phyloP scores from a whole-genome alignment of 2,329 filamentous ascomycete species.

The Leptographium procerum region DNA sequence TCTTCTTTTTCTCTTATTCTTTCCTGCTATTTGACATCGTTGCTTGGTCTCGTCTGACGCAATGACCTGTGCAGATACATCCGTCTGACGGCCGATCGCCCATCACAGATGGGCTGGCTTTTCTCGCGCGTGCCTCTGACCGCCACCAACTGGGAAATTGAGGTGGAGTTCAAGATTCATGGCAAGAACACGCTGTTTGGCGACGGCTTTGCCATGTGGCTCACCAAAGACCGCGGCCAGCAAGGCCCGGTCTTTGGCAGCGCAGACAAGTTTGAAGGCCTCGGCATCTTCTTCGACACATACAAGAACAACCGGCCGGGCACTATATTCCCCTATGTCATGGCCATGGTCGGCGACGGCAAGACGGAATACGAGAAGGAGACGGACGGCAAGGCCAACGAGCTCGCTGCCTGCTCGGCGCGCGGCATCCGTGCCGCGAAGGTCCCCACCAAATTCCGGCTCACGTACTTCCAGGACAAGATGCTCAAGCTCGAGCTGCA shows the following conservation, averaged over 20 bases:
- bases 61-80: conserved; percentile 56
- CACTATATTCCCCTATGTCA: conserved; percentile 91
- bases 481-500: conserved; percentile 80
- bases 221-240: conserved; percentile 82
- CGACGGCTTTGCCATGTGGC: conserved; percentile 95
- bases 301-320: conserved; percentile 99
- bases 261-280: conserved; percentile 79
- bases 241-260: conserved; percentile 79
- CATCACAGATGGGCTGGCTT: conserved; percentile 84
- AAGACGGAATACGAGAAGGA: conserved; percentile 81
- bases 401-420: conserved; percentile 90
- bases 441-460: conserved; percentile 69
- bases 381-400: conserved; percentile 86
- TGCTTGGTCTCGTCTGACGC: neutral
- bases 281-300: conserved; percentile 93
- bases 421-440: conserved; percentile 74
- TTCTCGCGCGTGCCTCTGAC: conserved; percentile 91
- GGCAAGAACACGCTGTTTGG: conserved; percentile 85
- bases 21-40: neutral
- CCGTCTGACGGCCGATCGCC: conserved; percentile 79
- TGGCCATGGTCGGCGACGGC: conserved; percentile 96
- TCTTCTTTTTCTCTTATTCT: neutral
- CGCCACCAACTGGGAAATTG: conserved; percentile 97
- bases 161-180: conserved; percentile 89
- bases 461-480: conserved; percentile 97